Evolutionary conservation across 768 basidiomycete genomes (phyloP).

Genomic region (Terana coerulea): DNA sequence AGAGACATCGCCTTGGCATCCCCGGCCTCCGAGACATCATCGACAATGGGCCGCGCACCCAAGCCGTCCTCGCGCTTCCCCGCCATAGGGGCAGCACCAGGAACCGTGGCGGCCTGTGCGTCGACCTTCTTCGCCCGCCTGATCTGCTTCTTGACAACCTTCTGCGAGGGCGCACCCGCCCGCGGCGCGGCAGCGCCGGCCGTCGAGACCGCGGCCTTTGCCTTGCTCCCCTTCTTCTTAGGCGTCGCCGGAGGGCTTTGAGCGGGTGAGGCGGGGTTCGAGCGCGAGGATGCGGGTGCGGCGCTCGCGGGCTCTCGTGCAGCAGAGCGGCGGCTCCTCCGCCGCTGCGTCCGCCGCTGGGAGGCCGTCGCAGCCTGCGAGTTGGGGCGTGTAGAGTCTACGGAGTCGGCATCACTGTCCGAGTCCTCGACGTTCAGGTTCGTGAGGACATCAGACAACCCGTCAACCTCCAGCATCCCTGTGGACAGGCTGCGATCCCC

Average conservation of each 20-base stretch:
- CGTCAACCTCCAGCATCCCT: neutral
- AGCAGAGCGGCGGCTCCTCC: slow-evolving; percentile 4
- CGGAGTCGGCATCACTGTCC: neutral
- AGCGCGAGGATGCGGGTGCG: neutral
- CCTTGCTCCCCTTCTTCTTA: slow-evolving; percentile 4
- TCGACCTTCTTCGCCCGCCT: neutral
- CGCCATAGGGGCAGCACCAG: neutral
- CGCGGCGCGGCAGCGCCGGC: neutral
- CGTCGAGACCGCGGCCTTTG: neutral
- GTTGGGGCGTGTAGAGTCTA: neutral
- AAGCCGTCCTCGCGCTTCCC: slow-evolving; percentile 19
- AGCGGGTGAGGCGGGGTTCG: neutral
- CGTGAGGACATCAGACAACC: slow-evolving; percentile 8
- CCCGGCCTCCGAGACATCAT: slow-evolving; percentile 45
- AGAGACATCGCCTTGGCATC: slow-evolving; percentile 31
- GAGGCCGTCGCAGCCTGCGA: slow-evolving; percentile 10
- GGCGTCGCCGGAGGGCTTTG: slow-evolving; percentile 1
- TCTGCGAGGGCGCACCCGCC: neutral
- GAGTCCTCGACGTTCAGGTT: slow-evolving; percentile 7
- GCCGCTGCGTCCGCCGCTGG: slow-evolving; percentile 4
- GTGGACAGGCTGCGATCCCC: slow-evolving; percentile 7
- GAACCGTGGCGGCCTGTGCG: neutral
- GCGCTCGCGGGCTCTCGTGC: neutral
- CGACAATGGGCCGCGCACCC: slow-evolving; percentile 42
- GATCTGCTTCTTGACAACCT: slow-evolving; percentile 1